Evolutionary conservation across 1,139 yeast genomes (phyloP), one percentile per base, ranked within the genome.

Genomic region (Yamadazyma diddensiae): DNA sequence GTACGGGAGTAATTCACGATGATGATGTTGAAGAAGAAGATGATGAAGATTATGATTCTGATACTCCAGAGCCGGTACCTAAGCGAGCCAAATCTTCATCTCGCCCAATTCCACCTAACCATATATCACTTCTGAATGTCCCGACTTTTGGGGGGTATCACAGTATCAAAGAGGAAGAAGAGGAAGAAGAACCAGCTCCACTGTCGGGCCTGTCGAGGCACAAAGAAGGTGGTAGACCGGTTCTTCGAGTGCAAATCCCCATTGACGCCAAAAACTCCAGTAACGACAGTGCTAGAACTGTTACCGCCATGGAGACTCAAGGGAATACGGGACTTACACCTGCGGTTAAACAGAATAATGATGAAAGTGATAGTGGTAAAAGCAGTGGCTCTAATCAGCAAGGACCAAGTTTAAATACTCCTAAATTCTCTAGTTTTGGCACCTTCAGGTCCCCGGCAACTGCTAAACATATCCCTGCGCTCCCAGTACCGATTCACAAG

Each of bases 201-300:
- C 37, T 3, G 18, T 33, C 9, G 23, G 26, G n/a, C 24, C 35
- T 17, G 12, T 22, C 18, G 20, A 18, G 6, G 6, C 20, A 18
- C 8, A 31, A 24, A 24, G 33, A 31, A 62, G 61, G 36, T 10
- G 30, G 36, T 20, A 52, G 79, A 31, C 79, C 79, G 2, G 59
- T 72, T 3, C 52, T 73, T 22, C 48, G 79, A 32, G 78, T 73
- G 9, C 77, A 71, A 49, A 73, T 73, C 22, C 79, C 79, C 0
- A 53, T 57, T 0, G 73, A 66, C 43, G 49, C 66, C 6, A 64
- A 62, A 37, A 42, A 52, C 24, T 37, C 39, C 5, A 28, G 25
- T 18, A 31, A 33, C 18, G 50, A 46, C 27, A 38, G 47, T 37
- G 49, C 50, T 7, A 37, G 48, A 25, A 45, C 50, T 3, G 11